Evolutionary conservation across 2,329 filamentous ascomycete species (phyloP), one percentile per base, ranked within the genome.

Genomic region (Drechslerella stenobrocha): DNA sequence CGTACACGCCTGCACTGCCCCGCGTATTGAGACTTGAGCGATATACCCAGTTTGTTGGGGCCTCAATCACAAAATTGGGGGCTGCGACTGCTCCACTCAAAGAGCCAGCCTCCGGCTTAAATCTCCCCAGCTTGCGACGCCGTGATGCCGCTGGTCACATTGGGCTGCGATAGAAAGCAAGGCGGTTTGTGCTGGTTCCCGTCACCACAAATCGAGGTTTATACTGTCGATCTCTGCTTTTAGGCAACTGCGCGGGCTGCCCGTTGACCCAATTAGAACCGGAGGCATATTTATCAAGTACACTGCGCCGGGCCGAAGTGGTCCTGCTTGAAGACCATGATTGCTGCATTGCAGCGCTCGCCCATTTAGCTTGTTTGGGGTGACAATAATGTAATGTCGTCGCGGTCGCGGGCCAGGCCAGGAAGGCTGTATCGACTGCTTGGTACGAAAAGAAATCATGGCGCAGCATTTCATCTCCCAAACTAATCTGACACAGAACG

Each of bases 161-260:
- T 20, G 15, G 3, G 15, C 4, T 20, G 37, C 15, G 11, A 9
- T 37, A 15, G 15, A 37, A 37, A 13, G 15, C 13, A n/a, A 42
- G 7, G 22, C 9, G 37, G 37, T 42, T 42, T 18, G 4, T 9
- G 15, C 4, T 42, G 13, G 44, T 30, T 35, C 34, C 35, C 52
- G 26, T 20, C 52, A 57, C 23, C 45, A 18, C 3, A 30, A 26
- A 26, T 40, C 28, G 24, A 48, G 28, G 32, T 56, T 53, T 22
- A 32, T 18, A 45, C 34, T 57, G 52, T 57, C 52, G 52, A 57
- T 57, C 52, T 20, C 37, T 47, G 26, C 8, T 15, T 18, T 34
- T 48, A 57, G 52, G 52, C 52, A 56, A 15, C 44, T 57, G 28
- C 35, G n/a, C n/a, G n/a, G 24, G 42, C 30, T 22, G 42, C 8